Conservation (phyloP, 805 yeast species). For the Lipomyces kockii region DNA sequence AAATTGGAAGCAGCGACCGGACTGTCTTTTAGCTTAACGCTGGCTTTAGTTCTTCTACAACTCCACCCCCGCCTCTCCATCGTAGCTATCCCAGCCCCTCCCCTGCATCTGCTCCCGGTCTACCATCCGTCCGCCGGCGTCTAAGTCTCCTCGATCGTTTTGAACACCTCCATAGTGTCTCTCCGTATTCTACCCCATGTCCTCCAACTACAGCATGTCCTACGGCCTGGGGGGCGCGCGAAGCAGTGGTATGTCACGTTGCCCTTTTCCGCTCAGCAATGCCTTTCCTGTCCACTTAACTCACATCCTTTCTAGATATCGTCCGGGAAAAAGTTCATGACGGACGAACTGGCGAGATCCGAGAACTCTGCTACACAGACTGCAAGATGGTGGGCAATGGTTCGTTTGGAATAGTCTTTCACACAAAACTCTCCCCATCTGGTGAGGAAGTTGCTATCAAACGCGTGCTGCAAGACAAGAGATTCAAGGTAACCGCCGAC, state of each 20-base stretch:
- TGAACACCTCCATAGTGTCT: not conserved
- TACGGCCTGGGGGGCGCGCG: conserved; percentile 19
- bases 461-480: conserved; percentile 91
- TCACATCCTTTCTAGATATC: conserved; percentile 16
- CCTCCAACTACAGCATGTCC: conserved; percentile 6
- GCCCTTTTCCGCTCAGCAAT: not conserved
- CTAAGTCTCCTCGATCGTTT: not conserved
- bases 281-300: conserved; percentile 1
- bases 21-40: not conserved
- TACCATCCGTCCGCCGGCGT: not conserved
- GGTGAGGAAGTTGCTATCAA: conserved; percentile 89
- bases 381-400: conserved; percentile 97
- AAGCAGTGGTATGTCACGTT: conserved; percentile 19
- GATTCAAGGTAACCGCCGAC: conserved; percentile 72
- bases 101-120: not conserved
- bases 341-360: conserved; percentile 68
- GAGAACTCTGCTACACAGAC: conserved; percentile 73
- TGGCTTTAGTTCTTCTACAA: not conserved
- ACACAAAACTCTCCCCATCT: conserved; percentile 74
- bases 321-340: conserved; percentile 64
- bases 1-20: not conserved
- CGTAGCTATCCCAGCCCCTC: not conserved
- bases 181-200: not conserved
- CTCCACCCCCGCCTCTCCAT: not conserved
- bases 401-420: conserved; percentile 98